Evolutionary conservation across 73 alveolate species (phyloP).

Genomic region (Uronychia setigera): DNA sequence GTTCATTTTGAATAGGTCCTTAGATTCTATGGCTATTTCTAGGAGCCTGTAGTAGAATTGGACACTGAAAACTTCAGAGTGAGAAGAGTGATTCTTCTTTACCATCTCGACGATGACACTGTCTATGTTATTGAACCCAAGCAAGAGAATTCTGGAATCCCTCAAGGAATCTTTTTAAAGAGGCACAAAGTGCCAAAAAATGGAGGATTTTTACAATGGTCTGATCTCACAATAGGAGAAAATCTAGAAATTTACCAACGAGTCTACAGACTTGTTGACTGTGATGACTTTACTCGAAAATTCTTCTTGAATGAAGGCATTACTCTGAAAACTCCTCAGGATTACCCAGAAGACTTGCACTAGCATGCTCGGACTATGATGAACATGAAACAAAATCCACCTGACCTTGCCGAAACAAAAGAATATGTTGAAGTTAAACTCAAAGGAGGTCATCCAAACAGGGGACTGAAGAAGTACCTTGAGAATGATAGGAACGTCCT

Average conservation of each 20-base stretch:
- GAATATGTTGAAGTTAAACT: slow-evolving; percentile 94
- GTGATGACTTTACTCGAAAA: slow-evolving; percentile 93
- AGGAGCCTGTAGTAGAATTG: slow-evolving; percentile 93
- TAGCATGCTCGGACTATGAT: slow-evolving; percentile 75
- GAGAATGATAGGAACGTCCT: slow-evolving; percentile 93
- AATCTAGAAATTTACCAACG: slow-evolving; percentile 77
- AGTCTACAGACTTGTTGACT: slow-evolving; percentile 86
- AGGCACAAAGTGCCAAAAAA: slow-evolving; percentile 93
- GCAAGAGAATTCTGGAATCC: slow-evolving; percentile 97
- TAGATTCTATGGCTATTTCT: slow-evolving; percentile 90
- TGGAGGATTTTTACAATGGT: slow-evolving; percentile 80
- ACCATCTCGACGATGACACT: slow-evolving; percentile 96
- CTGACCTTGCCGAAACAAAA: slow-evolving; percentile 90
- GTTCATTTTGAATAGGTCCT: slow-evolving; percentile 59
- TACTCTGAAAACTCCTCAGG: slow-evolving; percentile 80
- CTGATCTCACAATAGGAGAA: slow-evolving; percentile 81
- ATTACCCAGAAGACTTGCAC: slow-evolving; percentile 87
- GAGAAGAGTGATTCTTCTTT: slow-evolving; percentile 87
- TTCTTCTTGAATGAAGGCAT: slow-evolving; percentile 89
- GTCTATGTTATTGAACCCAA: slow-evolving; percentile 92
- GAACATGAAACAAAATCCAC: slow-evolving; percentile 87
- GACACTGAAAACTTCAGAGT: slow-evolving; percentile 90
- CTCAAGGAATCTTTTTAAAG: slow-evolving; percentile 97
- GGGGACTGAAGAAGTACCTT: slow-evolving; percentile 73
- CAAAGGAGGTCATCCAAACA: slow-evolving; percentile 96